Conservation (phyloP, 495 filamentous ascomycete species). For the Lasiosphaeris hirsuta region DNA sequence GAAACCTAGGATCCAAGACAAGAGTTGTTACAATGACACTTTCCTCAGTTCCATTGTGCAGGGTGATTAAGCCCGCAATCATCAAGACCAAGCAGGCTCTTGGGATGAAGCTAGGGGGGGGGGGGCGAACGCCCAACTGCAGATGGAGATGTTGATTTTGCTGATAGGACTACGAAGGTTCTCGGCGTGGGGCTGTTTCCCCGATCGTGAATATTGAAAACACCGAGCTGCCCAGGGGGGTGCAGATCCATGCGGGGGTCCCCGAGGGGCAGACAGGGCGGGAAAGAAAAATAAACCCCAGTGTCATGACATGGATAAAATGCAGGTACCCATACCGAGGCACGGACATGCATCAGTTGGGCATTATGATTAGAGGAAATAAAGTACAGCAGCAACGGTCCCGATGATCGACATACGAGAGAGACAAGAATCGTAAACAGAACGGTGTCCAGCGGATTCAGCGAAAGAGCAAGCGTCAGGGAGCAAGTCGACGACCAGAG, state of each 20-base stretch:
- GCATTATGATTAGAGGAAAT: slow-evolving; percentile 18
- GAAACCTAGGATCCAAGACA: too few relatives aligned
- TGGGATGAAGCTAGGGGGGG: too few relatives aligned
- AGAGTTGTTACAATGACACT: too few relatives aligned
- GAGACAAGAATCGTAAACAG: slow-evolving; percentile 12
- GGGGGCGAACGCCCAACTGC: too few relatives aligned
- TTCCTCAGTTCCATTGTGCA: too few relatives aligned
- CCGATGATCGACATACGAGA: slow-evolving; percentile 23
- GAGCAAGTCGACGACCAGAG: neutral
- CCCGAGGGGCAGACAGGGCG: neutral
- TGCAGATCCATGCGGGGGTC: neutral
- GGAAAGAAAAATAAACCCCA: neutral
- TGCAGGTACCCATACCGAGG: slow-evolving; percentile 25
- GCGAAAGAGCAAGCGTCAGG: slow-evolving; percentile 9
- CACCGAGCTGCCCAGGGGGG: neutral
- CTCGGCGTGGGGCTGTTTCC: too few relatives aligned
- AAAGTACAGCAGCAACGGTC: slow-evolving; percentile 18
- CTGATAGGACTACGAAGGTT: too few relatives aligned
- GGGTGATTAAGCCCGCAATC: too few relatives aligned
- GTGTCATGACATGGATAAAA: neutral
- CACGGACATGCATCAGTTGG: neutral
- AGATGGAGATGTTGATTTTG: too few relatives aligned
- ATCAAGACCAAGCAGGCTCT: too few relatives aligned
- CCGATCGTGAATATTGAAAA: too few relatives aligned
- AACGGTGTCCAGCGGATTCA: neutral